phyloP scores from a whole-genome alignment of 1,284 basidiomycete species.

The Kwoniella shivajii region DNA sequence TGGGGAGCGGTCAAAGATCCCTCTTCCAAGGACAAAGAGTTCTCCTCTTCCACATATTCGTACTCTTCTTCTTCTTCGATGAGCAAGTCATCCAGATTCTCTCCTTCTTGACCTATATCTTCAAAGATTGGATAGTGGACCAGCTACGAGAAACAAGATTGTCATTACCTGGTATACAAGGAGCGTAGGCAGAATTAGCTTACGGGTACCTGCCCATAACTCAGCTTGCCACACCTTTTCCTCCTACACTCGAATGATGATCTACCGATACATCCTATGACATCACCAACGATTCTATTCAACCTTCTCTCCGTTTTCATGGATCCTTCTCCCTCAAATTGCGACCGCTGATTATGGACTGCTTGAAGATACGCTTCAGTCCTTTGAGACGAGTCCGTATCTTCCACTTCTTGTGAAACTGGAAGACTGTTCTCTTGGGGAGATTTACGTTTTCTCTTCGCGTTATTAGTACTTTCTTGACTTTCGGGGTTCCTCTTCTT shows the following conservation, averaged over 20 bases:
- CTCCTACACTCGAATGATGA: neutral
- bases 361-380: neutral
- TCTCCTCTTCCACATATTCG: neutral
- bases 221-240: neutral
- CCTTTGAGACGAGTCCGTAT: neutral
- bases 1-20: too few species aligned
- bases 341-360: neutral
- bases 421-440: too few species aligned
- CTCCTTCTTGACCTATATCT: neutral
- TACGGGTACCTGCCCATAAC: neutral
- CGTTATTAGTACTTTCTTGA: neutral
- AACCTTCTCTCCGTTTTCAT: neutral
- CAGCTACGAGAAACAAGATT: neutral
- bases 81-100: neutral
- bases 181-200: too few species aligned
- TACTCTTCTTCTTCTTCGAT: neutral
- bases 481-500: neutral
- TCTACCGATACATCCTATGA: conserved; percentile 4
- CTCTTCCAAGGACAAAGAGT: neutral
- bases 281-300: conserved; percentile 1
- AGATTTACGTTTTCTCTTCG: too few species aligned
- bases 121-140: neutral
- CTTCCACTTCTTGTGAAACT: neutral
- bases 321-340: neutral
- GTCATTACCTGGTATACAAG: too few species aligned